Evolutionary conservation across 2,329 filamentous ascomycete genomes (phyloP), one percentile per base, ranked within the genome.

Genomic region (Ceratocystis alfenasii): DNA sequence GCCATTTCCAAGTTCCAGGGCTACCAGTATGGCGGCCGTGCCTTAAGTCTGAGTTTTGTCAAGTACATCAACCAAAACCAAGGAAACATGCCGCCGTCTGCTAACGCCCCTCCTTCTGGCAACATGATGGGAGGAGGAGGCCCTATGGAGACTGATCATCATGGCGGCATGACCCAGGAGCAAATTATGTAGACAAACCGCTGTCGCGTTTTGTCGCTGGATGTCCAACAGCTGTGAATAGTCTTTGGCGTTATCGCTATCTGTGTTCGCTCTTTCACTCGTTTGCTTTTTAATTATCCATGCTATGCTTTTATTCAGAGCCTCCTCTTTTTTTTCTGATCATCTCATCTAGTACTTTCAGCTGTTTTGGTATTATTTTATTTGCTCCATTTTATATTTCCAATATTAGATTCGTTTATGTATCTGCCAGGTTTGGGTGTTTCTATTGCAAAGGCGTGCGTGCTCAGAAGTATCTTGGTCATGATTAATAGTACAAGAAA

Each of bases 1-100:
- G 88, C 93, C 59, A 97, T 99, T 72, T 84, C 90, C 72, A 99
- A 99, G 76, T 99, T 99, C 79, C 93, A 94, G 71, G 91, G 91
- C 66, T 99, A 99, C 74, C 90, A 96, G 75, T 99, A 99, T 72
- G 94, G 94, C 70, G 92, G 92, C 65, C 90, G 94, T 70, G 94
- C 94, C 71, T 86, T 99, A 68, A 91, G 92, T 67, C 81, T 99
- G 72, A 93, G 87, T 75, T 97, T 89, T 73, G 93, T 96, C 79
- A 95, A 94, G 77, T 97, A 97, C 76, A 80, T 89, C 70, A 93
- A 87, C 74, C 80, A 83, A 64, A 63, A 50, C 61, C 50, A 25
- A 10, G 61, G 61, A 30, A 41, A 8, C 15, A n/a, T 36, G 55
- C 63, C 63, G 33, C 62, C 44, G 48, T 22, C 46, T 12, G 30